phyloP scores from a whole-genome alignment of 345 rosid genomes.

The Rhodomyrtus tomentosa region DNA sequence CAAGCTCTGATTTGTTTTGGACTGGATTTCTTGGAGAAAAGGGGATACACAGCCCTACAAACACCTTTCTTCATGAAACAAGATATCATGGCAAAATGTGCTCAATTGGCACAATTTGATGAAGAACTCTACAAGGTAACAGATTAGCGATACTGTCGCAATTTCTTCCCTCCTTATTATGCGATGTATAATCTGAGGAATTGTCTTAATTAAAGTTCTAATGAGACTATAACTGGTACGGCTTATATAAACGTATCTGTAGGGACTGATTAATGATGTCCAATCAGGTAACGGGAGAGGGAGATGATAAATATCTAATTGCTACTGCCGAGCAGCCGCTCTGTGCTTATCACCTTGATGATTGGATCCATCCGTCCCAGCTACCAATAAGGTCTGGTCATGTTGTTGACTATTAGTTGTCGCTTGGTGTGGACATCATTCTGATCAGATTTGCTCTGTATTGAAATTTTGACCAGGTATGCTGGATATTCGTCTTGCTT shows the following conservation, averaged over 20 bases:
- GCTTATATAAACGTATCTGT: not conserved
- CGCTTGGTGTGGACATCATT: not conserved
- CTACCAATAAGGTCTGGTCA: slow-evolving; percentile 58
- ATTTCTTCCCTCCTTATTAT: not conserved
- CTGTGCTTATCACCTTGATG: slow-evolving; percentile 82
- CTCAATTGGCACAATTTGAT: slow-evolving; percentile 85
- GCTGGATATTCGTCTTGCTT: slow-evolving; percentile 94
- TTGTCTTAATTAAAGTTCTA: not conserved
- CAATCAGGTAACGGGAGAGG: slow-evolving; percentile 84
- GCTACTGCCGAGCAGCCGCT: slow-evolving; percentile 98
- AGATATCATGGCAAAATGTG: slow-evolving; percentile 90
- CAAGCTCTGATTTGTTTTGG: slow-evolving; percentile 88
- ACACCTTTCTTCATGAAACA: slow-evolving; percentile 91
- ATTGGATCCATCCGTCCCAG: slow-evolving; percentile 85
- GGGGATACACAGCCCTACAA: slow-evolving; percentile 59
- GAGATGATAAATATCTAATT: slow-evolving; percentile 88
- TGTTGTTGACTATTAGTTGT: not conserved
- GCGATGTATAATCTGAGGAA: not conserved
- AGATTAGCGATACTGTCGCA: not conserved
- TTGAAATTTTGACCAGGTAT: slow-evolving; percentile 37
- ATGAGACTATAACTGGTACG: not conserved
- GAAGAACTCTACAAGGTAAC: slow-evolving; percentile 91
- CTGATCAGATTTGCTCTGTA: not conserved
- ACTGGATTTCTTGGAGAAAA: slow-evolving; percentile 58
- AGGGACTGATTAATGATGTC: not conserved